These are phyloP conservation scores for Paracoccidioides brasiliensis DNA, from an alignment of 2,329 filamentous ascomycete genomes.

Conservation along the genomic window DNA sequence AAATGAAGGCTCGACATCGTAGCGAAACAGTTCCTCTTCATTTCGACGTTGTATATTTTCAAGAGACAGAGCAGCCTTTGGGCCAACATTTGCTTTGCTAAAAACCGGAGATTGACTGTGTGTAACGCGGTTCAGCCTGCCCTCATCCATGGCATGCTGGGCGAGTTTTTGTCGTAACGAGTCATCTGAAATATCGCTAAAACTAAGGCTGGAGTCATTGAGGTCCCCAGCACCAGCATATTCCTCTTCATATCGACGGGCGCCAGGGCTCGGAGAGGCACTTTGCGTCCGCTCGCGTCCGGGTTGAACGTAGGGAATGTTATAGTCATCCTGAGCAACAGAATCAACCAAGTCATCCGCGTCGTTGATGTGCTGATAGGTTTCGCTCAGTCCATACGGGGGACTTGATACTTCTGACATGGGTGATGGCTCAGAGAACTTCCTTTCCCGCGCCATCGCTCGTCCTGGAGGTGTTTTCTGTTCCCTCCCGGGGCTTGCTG, in stretches of 20 bases:
- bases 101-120: constrained; percentile 28
- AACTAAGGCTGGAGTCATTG: constrained; percentile 21
- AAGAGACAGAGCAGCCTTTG: constrained; percentile 19
- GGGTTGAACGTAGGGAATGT: constrained; percentile 5
- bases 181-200: constrained; percentile 23
- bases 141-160: constrained; percentile 27
- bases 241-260: constrained; percentile 5
- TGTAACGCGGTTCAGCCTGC: constrained; percentile 27
- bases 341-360: constrained; percentile 24
- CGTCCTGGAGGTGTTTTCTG: constrained; percentile 17
- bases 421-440: constrained; percentile 18
- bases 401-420: constrained; percentile 24
- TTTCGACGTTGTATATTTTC: constrained; percentile 27
- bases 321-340: constrained; percentile 21
- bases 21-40: constrained; percentile 13
- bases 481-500: constrained; percentile 15
- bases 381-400: constrained; percentile 25
- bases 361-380: constrained; percentile 28
- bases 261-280: constrained; percentile 16
- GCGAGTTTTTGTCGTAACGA: constrained; percentile 22
- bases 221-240: constrained; percentile 7
- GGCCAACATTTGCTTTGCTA: constrained; percentile 25
- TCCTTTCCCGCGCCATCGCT: constrained; percentile 11
- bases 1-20: constrained; percentile 19
- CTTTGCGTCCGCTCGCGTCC: constrained; percentile 13